Evolutionary conservation across 352 stramenopile genomes (phyloP).

Genomic region (Pythium dissimile): DNA sequence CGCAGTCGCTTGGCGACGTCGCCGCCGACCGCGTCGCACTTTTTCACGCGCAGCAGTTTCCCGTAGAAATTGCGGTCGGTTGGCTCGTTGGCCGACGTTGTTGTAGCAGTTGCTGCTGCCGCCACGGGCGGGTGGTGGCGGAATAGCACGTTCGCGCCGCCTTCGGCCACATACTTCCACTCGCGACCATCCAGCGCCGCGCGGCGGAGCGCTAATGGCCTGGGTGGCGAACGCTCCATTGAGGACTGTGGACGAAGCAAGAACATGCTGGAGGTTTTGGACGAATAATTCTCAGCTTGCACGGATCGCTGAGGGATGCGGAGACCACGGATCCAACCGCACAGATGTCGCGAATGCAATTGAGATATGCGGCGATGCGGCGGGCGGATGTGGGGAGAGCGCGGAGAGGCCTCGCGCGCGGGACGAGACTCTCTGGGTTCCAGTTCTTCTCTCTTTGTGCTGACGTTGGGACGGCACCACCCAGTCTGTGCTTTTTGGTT

Average conservation of each 20-base stretch:
- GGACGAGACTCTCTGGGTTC: no score
- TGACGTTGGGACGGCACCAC: no score
- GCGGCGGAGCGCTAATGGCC: neutral
- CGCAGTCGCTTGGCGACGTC: slow-evolving; percentile 11
- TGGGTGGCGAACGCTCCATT: neutral
- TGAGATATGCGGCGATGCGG: no score
- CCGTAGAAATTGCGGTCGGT: slow-evolving; percentile 66
- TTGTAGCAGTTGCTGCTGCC: slow-evolving; percentile 7
- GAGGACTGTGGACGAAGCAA: slow-evolving; percentile 2
- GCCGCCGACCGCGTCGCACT: slow-evolving; percentile 47
- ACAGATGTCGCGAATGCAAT: neutral
- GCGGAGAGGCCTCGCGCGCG: no score
- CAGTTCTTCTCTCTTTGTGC: no score
- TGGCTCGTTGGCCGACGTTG: neutral
- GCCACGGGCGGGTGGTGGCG: slow-evolving; percentile 48
- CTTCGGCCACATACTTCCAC: slow-evolving; percentile 87
- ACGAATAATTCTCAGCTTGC: neutral
- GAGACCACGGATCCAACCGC: neutral
- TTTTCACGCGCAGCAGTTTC: slow-evolving; percentile 83
- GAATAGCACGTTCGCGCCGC: slow-evolving; percentile 84
- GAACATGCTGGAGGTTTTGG: slow-evolving; percentile 1
- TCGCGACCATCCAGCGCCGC: slow-evolving; percentile 39
- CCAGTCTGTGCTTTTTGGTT: no score
- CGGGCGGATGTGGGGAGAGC: no score
- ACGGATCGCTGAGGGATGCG: neutral